phyloP scores from a whole-genome alignment of 2,329 filamentous ascomycete genomes.

The Hypoxylon sp. region DNA sequence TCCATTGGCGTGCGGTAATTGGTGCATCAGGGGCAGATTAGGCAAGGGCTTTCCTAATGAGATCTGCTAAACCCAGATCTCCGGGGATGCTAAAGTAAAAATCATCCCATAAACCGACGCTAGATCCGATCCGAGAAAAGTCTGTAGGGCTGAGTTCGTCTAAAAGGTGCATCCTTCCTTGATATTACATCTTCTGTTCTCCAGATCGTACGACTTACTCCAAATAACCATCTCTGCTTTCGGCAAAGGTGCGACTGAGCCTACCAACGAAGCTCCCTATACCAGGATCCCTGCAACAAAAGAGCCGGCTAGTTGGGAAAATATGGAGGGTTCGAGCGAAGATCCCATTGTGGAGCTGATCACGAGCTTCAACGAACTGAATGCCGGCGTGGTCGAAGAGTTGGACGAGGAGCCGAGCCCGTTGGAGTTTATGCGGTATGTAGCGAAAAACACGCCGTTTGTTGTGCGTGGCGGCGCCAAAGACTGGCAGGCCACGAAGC shows the following conservation, averaged over 20 bases:
- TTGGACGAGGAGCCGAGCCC: conserved; percentile 76
- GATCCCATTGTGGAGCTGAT: conserved; percentile 71
- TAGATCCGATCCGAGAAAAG: conserved; percentile 29
- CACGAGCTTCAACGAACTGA: conserved; percentile 80
- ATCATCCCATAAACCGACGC: conserved; percentile 23
- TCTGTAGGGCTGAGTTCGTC: conserved; percentile 35
- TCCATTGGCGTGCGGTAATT: conserved; percentile 44
- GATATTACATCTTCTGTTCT: conserved; percentile 19
- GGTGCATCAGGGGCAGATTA: conserved; percentile 39
- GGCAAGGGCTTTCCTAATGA: conserved; percentile 40
- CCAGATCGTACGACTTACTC: conserved; percentile 16
- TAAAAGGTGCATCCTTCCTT: conserved; percentile 12
- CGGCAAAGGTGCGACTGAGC: neutral
- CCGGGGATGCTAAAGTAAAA: conserved; percentile 29
- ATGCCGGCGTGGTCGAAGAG: conserved; percentile 71
- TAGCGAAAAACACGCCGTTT: conserved; percentile 81
- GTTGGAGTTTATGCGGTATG: conserved; percentile 84
- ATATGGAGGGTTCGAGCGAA: conserved; percentile 33
- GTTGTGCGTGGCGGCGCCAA: conserved; percentile 75
- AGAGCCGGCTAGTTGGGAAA: conserved; percentile 8
- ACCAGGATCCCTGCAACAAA: conserved; percentile 18
- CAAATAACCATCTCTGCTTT: conserved; percentile 24
- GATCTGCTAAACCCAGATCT: conserved; percentile 37
- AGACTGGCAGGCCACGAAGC: conserved; percentile 73
- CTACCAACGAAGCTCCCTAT: neutral